Conservation (phyloP, 495 filamentous ascomycete genomes). For the Bombardia bombarda region DNA sequence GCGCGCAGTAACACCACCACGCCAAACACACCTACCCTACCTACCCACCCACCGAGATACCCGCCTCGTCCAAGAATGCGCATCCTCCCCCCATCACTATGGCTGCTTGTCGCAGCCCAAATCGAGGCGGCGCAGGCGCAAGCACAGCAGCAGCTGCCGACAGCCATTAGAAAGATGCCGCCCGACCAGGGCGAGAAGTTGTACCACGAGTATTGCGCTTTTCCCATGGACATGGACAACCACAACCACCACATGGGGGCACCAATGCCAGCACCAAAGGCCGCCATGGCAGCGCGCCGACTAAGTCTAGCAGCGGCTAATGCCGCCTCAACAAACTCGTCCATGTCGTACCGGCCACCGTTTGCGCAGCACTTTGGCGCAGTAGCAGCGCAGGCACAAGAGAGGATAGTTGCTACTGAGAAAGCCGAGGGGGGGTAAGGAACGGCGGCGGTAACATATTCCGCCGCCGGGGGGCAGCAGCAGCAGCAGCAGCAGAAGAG, state of each 20-base stretch:
- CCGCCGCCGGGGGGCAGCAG: neutral
- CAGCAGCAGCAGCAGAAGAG: constrained; percentile 22
- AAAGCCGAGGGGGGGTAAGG: too few species aligned
- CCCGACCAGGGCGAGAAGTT: constrained; percentile 81
- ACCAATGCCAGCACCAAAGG: constrained; percentile 1
- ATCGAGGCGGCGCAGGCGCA: constrained; percentile 21
- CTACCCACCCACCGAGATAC: neutral
- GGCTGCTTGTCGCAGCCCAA: constrained; percentile 36
- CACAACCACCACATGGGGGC: too few species aligned
- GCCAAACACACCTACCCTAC: neutral
- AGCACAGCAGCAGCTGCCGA: constrained; percentile 15
- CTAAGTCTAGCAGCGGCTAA: too few species aligned
- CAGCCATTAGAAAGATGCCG: constrained; percentile 65
- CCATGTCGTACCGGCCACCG: constrained; percentile 26
- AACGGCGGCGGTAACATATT: neutral
- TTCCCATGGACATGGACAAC: constrained; percentile 22
- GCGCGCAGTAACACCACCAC: too few species aligned
- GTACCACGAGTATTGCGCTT: constrained; percentile 53
- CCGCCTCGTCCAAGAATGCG: constrained; percentile 32
- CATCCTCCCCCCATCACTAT: constrained; percentile 40
- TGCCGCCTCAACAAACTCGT: too few species aligned
- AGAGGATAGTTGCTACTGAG: neutral
- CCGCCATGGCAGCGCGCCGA: constrained; percentile 13
- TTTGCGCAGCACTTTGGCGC: constrained; percentile 22
- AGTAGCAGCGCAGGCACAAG: neutral